phyloP scores from a whole-genome alignment of 176 grass and related monocot species.

The Oryza brachyantha region DNA sequence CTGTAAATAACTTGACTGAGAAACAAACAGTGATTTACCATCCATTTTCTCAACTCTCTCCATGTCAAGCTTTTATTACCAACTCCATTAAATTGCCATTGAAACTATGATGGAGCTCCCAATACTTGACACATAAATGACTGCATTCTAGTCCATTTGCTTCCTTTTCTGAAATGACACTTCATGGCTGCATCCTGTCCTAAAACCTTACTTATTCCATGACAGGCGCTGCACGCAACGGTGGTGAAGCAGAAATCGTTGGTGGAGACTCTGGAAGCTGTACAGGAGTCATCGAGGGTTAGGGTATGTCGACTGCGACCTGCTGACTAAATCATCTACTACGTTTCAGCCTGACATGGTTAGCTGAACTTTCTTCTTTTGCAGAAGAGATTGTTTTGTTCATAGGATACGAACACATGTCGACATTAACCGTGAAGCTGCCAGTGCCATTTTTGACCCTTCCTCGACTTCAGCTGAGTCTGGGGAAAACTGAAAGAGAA shows the following conservation, averaged over 20 bases:
- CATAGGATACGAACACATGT: constrained; percentile 33
- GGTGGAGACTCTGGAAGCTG: constrained; percentile 67
- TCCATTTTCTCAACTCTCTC: background rate
- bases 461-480: background rate
- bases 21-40: background rate
- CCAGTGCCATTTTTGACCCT: constrained; percentile 50
- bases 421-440: constrained; percentile 27
- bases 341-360: no score
- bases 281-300: constrained; percentile 56
- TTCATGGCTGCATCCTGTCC: background rate
- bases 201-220: background rate
- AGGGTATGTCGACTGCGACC: constrained; percentile 41
- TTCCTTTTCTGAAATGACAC: background rate
- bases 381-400: constrained; percentile 81
- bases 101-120: background rate
- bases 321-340: background rate
- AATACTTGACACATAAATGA: background rate
- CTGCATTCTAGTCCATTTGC: background rate
- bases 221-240: constrained; percentile 47
- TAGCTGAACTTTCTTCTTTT: background rate
- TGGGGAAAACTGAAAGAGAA: background rate
- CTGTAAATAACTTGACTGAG: background rate
- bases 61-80: background rate
- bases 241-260: constrained; percentile 59
- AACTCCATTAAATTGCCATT: background rate